Evolutionary conservation across 805 yeast species (phyloP), one percentile per base, ranked within the genome.

Genomic region (Metschnikowia continentalis): DNA sequence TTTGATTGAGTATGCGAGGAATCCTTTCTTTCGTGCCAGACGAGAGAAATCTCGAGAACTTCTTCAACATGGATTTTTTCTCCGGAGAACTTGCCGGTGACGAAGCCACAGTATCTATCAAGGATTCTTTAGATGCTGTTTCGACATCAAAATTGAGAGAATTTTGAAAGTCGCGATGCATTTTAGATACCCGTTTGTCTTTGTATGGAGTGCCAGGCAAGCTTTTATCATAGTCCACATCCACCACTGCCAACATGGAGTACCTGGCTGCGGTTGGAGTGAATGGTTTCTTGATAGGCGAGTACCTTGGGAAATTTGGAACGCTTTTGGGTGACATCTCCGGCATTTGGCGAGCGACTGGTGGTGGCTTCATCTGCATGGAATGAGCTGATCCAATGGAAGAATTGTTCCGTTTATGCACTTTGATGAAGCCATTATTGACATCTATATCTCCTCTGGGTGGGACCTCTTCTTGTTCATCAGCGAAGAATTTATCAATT

Each of bases 381-480:
- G 55, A 49, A 17, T 32, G 51, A 14, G 33, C 35, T 1, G 60
- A 56, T 14, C 51, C 41, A 14, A 49, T 33, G 6, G 59, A 55
- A 6, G 59, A 52, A 2, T 44, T 32, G 33, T 47, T 46, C 15
- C 57, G 40, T 30, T 52, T 54, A 35, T 56, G 56, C 15, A 50
- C 46, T 19, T 52, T 49, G 32, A 56, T 45, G n/a, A 47, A 35
- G 4, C 51, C 53, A 30, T 44, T 37, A 20, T 32, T 40, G 11
- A 56, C 50, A 15, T 54, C 55, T 6, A 58, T 43, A 39, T 58
- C 61, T 2, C 60, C 58, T 32, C 61, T 47, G 1, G 56, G 58
- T 6, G 61, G 61, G 2, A 58, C 60, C 32, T 57, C 60, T n/a
- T 41, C 42, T 35, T 58, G 61, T 15, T 49, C 46, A 32, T 58